phyloP scores from a whole-genome alignment of 192 early-diverging fungal genomes.

The Coemansia sp. region DNA sequence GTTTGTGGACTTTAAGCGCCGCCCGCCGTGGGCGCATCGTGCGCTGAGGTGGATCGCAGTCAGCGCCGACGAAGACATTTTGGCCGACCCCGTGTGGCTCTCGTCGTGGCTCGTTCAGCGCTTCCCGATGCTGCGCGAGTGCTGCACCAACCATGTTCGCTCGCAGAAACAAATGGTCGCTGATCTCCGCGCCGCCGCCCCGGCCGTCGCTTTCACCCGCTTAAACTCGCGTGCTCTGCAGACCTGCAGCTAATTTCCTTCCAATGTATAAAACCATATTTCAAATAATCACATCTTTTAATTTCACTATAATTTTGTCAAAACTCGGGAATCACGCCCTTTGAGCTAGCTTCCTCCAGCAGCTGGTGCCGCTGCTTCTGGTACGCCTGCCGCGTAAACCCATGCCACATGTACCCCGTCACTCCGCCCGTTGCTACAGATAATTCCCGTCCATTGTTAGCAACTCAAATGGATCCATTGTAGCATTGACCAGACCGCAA shows the following conservation, averaged over 20 bases:
- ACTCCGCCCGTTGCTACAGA: conserved; percentile 42
- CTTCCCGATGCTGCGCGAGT: conserved; percentile 41
- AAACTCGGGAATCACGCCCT: conserved; percentile 20
- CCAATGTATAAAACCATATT: neutral
- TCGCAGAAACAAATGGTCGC: conserved; percentile 29
- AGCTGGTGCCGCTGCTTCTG: conserved; percentile 43
- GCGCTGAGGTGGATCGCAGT: conserved; percentile 26
- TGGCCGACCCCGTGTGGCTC: conserved; percentile 35
- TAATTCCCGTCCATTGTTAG: neutral
- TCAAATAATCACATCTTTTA: neutral
- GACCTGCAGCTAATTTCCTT: conserved; percentile 2
- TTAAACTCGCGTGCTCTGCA: conserved; percentile 40
- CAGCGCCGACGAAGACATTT: conserved; percentile 44
- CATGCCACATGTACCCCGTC: conserved; percentile 54
- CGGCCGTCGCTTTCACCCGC: conserved; percentile 30
- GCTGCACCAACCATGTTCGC: conserved; percentile 43
- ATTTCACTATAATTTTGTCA: neutral
- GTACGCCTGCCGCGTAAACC: conserved; percentile 50
- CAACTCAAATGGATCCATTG: neutral
- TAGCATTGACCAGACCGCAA: too few relatives aligned
- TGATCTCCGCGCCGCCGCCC: conserved; percentile 26
- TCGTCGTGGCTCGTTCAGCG: conserved; percentile 35
- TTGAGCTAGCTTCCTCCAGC: conserved; percentile 31
- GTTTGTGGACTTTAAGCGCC: neutral
- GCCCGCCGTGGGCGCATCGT: conserved; percentile 11